Conservation (phyloP, 805 yeast species). For the Tanozyma kutaoensis region DNA sequence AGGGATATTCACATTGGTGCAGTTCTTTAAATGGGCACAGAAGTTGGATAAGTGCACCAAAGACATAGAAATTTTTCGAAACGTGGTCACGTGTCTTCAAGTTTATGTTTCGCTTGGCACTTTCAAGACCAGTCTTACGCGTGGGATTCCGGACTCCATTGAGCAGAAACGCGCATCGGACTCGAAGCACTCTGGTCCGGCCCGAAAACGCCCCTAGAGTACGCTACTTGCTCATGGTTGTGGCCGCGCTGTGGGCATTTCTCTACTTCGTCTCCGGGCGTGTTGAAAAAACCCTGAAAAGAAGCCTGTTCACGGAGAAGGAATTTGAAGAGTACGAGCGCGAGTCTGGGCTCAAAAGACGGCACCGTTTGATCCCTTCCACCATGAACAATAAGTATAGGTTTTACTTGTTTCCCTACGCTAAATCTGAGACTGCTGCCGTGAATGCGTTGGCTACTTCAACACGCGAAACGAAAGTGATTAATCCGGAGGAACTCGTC, state of each 20-base stretch:
- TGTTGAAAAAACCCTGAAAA: constrained; percentile 17
- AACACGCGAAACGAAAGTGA: constrained; percentile 17
- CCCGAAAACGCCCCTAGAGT: constrained; percentile 12
- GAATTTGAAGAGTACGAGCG: constrained; percentile 37
- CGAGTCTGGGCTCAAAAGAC: constrained; percentile 38
- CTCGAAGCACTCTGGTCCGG: too few species aligned
- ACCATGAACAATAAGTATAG: constrained; percentile 25
- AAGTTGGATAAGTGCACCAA: constrained; percentile 72
- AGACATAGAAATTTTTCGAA: too few species aligned
- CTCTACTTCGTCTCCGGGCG: constrained; percentile 16
- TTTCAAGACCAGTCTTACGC: too few species aligned
- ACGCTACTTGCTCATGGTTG: constrained; percentile 21
- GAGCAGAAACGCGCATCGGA: too few species aligned
- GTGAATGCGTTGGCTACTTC: constrained; percentile 4
- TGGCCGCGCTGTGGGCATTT: constrained; percentile 17
- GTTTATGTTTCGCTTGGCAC: too few species aligned
- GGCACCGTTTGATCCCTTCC: constrained; percentile 26
- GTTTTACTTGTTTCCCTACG: constrained; percentile 25
- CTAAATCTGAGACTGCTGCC: constrained; percentile 7
- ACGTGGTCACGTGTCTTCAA: too few species aligned
- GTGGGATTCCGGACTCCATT: too few species aligned
- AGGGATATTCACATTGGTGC: constrained; percentile 59
- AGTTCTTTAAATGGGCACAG: constrained; percentile 84
- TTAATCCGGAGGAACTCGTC: constrained; percentile 40
- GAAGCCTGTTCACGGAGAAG: constrained; percentile 31